Percentiles rank a stretch among this genome's conserved stretches.
Conservation (phyloP, 2,329 filamentous ascomycete species). For the Incumbomyces delicatus region DNA sequence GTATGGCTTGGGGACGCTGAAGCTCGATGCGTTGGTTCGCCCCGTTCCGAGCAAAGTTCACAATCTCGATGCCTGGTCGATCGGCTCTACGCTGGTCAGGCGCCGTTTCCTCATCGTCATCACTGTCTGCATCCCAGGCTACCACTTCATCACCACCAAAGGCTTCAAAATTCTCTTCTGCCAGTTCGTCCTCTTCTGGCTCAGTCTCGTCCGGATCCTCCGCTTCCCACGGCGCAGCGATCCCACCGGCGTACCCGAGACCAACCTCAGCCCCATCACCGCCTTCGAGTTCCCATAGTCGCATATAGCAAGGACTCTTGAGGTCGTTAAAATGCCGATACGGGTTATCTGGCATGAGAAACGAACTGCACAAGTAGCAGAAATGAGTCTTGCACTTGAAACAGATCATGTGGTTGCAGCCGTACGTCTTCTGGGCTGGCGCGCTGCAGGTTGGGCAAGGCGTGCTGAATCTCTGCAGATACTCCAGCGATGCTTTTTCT, state of each 20-base stretch:
- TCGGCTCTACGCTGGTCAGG: slow-evolving; percentile 26
- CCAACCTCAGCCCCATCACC: slow-evolving; percentile 52
- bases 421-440: slow-evolving; percentile 79
- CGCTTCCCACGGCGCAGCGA: slow-evolving; percentile 1
- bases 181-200: slow-evolving; percentile 52
- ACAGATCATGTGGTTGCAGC: slow-evolving; percentile 96
- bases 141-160: slow-evolving; percentile 23
- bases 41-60: slow-evolving; percentile 19
- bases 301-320: slow-evolving; percentile 65
- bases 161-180: slow-evolving; percentile 28
- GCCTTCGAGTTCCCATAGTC: slow-evolving; percentile 79
- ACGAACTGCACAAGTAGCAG: slow-evolving; percentile 87
- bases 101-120: slow-evolving; percentile 25
- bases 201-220: slow-evolving; percentile 44
- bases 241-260: slow-evolving; percentile 26
- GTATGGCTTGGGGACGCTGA: slow-evolving; percentile 3
- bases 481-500: slow-evolving; percentile 78
- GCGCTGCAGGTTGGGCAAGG: slow-evolving; percentile 80
- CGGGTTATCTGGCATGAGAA: slow-evolving; percentile 70
- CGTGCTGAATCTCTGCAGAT: slow-evolving; percentile 70
- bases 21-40: slow-evolving; percentile 13
- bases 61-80: slow-evolving; percentile 23
- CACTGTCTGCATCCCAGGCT: slow-evolving; percentile 21
- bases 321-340: slow-evolving; percentile 78
- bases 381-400: slow-evolving; percentile 85